A percentile compares a stretch with the other conserved stretches of the same genome.
These are phyloP conservation scores for Chlamydomonas incerta DNA, from an alignment of 139 green algal genomes.

Conservation along the genomic window DNA sequence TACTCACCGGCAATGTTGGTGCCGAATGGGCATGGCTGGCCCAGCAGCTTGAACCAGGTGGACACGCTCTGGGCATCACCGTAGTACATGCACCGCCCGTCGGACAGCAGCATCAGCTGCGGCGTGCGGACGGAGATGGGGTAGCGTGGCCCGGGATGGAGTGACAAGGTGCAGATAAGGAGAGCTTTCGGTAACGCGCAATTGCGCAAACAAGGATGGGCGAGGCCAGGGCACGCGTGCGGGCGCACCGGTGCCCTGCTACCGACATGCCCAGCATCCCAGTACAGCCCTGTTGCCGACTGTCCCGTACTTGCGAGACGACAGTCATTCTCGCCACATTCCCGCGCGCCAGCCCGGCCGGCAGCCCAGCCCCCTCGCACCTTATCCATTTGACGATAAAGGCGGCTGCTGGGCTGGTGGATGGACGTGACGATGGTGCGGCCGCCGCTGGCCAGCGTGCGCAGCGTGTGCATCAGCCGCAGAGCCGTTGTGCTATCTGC, in stretches of 20 bases:
- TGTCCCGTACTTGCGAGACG: too few species aligned
- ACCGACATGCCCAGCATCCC: too few species aligned
- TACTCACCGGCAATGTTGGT: slow-evolving; percentile 73
- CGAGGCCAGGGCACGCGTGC: too few species aligned
- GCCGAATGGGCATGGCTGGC: slow-evolving; percentile 73
- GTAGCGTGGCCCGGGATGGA: not conserved
- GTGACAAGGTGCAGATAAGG: not conserved
- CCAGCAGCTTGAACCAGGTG: slow-evolving; percentile 80
- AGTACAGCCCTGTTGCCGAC: too few species aligned
- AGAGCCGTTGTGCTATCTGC: slow-evolving; percentile 93
- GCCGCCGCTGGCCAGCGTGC: slow-evolving; percentile 79
- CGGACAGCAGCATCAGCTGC: slow-evolving; percentile 74
- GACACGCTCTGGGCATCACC: slow-evolving; percentile 82
- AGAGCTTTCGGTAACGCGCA: too few species aligned
- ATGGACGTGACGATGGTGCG: slow-evolving; percentile 90
- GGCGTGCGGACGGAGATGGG: not conserved
- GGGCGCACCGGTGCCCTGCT: too few species aligned
- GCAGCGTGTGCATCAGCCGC: slow-evolving; percentile 82
- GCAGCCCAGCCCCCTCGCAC: slow-evolving; percentile 19
- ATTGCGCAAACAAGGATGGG: too few species aligned
- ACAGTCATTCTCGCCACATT: too few species aligned
- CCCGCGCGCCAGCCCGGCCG: not conserved
- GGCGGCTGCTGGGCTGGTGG: slow-evolving; percentile 90
- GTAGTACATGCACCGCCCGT: slow-evolving; percentile 89
- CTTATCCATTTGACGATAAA: slow-evolving; percentile 86